Conservation (phyloP, 139 green algal species). For the Edaphochlamys debaryana region DNA sequence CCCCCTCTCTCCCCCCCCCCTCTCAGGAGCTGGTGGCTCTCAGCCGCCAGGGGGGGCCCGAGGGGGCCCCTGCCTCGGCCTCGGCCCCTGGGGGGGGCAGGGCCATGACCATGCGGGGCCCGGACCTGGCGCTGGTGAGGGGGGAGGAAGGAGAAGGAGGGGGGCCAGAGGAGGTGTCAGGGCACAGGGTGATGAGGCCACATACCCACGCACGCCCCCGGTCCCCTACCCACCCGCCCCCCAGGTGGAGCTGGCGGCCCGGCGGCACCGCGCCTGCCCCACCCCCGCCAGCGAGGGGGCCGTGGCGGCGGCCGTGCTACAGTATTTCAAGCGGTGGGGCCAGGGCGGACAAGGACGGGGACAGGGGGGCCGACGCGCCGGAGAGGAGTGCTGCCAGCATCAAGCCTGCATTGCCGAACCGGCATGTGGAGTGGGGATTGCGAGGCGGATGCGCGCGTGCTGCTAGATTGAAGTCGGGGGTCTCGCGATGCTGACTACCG, state of each 20-base stretch:
- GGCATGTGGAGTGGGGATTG: no score
- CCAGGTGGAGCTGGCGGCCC: slow-evolving; percentile 39
- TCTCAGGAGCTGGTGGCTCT: slow-evolving; percentile 4
- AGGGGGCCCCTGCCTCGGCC: background rate
- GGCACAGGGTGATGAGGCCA: background rate
- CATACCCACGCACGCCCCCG: background rate
- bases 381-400: no score
- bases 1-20: background rate
- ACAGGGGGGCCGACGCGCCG: no score
- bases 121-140: slow-evolving; percentile 22
- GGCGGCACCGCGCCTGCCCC: background rate
- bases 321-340: no score
- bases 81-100: background rate
- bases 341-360: no score
- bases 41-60: background rate
- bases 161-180: no score
- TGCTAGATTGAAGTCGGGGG: no score
- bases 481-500: no score
- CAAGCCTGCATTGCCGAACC: no score
- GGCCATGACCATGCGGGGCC: slow-evolving; percentile 31
- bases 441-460: no score
- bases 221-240: no score
- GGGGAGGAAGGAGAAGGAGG: no score
- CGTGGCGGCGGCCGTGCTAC: slow-evolving; percentile 42
- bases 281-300: slow-evolving; percentile 4